Base-by-base conservation (phyloP, 257 asterid species). In the Fraxinus americana region DNA sequence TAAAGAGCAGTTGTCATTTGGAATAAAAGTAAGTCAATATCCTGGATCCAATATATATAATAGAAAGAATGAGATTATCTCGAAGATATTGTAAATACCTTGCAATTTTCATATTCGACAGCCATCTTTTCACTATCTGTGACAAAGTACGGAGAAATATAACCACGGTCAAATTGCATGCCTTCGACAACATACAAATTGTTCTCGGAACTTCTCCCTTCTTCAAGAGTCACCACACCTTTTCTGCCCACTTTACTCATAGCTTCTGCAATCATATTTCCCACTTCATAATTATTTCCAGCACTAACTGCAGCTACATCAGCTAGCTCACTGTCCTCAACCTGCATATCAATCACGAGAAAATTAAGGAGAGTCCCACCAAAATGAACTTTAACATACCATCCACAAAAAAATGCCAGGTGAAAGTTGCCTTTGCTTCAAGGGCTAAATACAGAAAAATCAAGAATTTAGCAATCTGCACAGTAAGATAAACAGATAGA, bases 241-340 rank as follows among this genome's bases (percentile, higher is more conserved):
- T 84, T 78, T 74, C 87, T 71, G 19, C 87, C 87, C 57, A 81
- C 87, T 76, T 81, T 84, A 63, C 77, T 67, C 87, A 84, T 81
- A 5, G 87, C 87, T 73, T 84, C 83, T 4, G 85, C 87, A 14
- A 84, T 84, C 87, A 84, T 84, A 72, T 84, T 78, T 39, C 87
- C 87, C 23, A 84, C 80, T 80, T 84, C 87, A 71, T 78, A 77
- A 78, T 81, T 84, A 78, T 84, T 84, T 67, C 87, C 87, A 0
- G 87, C 87, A 78, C 87, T 84, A 36, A 84, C 87, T 19, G 87
- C 85, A 50, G 87, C 87, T 17, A 84, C 87, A 72, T 84, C 87
- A 50, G 85, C 87, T 23, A 84, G 76, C 70, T 84, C 87, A 81
- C 85, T 78, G 38, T 84, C 87, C 75, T 84, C 85, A 4, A 84